Conservation (phyloP, 1,284 basidiomycete genomes). For the Phylloporus gajari region DNA sequence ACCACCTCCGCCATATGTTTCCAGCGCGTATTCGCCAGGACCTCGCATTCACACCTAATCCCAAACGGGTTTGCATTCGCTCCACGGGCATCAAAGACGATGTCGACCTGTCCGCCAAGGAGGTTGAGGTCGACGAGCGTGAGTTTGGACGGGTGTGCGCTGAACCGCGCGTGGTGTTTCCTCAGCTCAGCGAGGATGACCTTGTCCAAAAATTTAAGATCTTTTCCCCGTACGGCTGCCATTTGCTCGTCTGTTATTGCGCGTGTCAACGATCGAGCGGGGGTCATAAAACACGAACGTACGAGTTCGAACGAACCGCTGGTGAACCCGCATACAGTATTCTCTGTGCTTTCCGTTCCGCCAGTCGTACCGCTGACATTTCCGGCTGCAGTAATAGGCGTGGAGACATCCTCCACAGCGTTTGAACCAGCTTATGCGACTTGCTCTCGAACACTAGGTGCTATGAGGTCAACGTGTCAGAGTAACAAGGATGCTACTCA, state of each 20-base stretch:
- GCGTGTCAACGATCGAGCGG: not conserved
- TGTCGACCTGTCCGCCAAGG: slow-evolving; percentile 16
- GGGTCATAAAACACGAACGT: slow-evolving; percentile 10
- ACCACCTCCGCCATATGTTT: slow-evolving; percentile 34
- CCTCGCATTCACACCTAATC: slow-evolving; percentile 36
- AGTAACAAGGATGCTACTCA: not conserved
- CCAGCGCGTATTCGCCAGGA: slow-evolving; percentile 36
- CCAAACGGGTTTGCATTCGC: slow-evolving; percentile 35
- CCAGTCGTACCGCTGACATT: slow-evolving; percentile 43
- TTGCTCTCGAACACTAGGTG: slow-evolving; percentile 36
- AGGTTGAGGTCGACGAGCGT: slow-evolving; percentile 42
- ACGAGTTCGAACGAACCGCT: slow-evolving; percentile 33
- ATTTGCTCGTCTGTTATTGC: slow-evolving; percentile 31
- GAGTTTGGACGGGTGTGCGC: slow-evolving; percentile 26
- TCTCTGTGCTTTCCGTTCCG: slow-evolving; percentile 36
- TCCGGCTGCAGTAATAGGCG: slow-evolving; percentile 37
- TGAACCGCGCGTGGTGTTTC: slow-evolving; percentile 31
- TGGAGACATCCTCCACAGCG: slow-evolving; percentile 40
- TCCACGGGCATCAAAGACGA: slow-evolving; percentile 36
- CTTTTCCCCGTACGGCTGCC: slow-evolving; percentile 33
- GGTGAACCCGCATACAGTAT: slow-evolving; percentile 35
- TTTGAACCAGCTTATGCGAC: slow-evolving; percentile 25
- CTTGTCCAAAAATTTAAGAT: slow-evolving; percentile 38
- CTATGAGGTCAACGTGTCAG: slow-evolving; percentile 11
- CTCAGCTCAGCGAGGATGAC: slow-evolving; percentile 41